These are phyloP conservation scores for Penicillium griseofulvum DNA, from an alignment of 2,329 filamentous ascomycete genomes.

Conservation along the genomic window DNA sequence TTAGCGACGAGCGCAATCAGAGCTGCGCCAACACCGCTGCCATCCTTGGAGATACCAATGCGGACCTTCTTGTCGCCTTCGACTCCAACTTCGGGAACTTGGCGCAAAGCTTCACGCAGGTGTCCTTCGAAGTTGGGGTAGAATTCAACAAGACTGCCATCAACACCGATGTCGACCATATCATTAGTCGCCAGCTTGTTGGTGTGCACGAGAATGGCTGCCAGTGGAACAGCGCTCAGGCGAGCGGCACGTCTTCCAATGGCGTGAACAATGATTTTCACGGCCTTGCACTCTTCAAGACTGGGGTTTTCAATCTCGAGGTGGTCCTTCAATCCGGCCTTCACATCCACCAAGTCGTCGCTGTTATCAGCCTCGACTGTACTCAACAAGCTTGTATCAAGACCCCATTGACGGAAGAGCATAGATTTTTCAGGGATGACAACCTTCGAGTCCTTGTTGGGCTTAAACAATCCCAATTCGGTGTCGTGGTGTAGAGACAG, in stretches of 20 bases:
- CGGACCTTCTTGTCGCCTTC: constrained; percentile 80
- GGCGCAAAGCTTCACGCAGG: constrained; percentile 76
- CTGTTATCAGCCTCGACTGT: constrained; percentile 79
- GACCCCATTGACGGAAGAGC: constrained; percentile 77
- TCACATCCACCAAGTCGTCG: constrained; percentile 67
- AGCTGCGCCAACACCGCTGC: constrained; percentile 90
- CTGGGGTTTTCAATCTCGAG: constrained; percentile 74
- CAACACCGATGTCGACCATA: constrained; percentile 86
- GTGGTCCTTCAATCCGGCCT: constrained; percentile 73
- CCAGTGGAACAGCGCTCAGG: constrained; percentile 83
- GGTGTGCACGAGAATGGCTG: constrained; percentile 76
- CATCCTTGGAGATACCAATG: constrained; percentile 96
- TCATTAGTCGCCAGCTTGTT: constrained; percentile 67
- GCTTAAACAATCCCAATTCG: constrained; percentile 68
- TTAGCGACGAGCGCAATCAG: constrained; percentile 89
- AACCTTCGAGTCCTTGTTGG: constrained; percentile 72
- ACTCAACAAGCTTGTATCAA: constrained; percentile 88
- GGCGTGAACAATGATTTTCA: constrained; percentile 77
- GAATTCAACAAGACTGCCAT: constrained; percentile 91
- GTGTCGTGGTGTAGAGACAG: constrained; percentile 69
- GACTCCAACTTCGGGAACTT: constrained; percentile 72
- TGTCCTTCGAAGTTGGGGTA: constrained; percentile 90
- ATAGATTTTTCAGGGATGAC: constrained; percentile 63
- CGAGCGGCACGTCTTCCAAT: constrained; percentile 86
- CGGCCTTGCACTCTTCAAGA: constrained; percentile 79